Base-by-base conservation (phyloP, 2,329 filamentous ascomycete genomes). In the Cadophora sp. region DNA sequence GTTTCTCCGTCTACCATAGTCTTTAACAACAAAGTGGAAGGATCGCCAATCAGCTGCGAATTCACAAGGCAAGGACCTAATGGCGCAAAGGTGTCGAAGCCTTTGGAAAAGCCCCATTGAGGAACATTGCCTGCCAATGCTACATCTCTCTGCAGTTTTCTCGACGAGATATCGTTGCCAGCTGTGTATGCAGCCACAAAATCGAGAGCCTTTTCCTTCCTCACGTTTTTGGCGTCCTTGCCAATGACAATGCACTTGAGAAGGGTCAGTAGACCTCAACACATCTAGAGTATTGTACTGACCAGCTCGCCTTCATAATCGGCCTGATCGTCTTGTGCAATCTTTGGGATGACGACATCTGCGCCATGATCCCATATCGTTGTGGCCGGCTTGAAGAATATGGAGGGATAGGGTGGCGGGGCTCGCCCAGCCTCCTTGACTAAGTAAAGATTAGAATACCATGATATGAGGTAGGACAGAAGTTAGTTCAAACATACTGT, bases 101-200 rank as follows among this genome's bases (percentile, higher is more conserved):
- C 78, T 66, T 83, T 83, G 63, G 72, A 74, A 66, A 81, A 83
- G 18, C 77, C 77, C 78, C 79, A 83, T 68, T 83, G 81, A 77
- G 58, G 78, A 73, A 66, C 79, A 76, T 16, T 80, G 76, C 16
- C 74, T 74, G 4, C 79, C 43, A 77, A 78, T 8, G 73, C 76
- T 2, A 86, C 84, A 59, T 87, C 83, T n/a, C 83, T 75, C 73
- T 88, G 85, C 72, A 80, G 79, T 36, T 82, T 82, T 4, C 85
- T 77, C 0, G 83, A 82, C 0, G 85, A 85, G n/a, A 87, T 78
- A 59, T 87, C 85, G 70, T 88, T 87, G 51, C 84, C 80, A 39
- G 83, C 82, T 0, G 82, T 83, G 67, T 81, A 85, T 1, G 50
- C 71, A 4, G 59, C 62, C n/a, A 71, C 62, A 24, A 69, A 70